Evolutionary conservation across 768 basidiomycete species (phyloP).

Genomic region (Tephrocybe sp.): DNA sequence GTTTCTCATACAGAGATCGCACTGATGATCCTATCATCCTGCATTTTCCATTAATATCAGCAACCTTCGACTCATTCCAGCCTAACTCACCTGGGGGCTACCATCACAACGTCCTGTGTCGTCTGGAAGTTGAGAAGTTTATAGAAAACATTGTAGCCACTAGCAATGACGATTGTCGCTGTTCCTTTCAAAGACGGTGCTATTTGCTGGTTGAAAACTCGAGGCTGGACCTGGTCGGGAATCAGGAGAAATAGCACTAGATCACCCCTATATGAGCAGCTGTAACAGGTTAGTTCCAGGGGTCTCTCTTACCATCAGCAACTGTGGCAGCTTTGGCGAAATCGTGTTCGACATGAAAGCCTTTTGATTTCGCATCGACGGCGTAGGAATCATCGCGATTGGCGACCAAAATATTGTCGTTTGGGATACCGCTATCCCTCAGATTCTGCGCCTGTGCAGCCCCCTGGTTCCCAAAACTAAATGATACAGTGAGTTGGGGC

Average conservation of each 20-base stretch:
- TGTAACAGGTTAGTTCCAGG: background rate
- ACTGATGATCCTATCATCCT: conserved; percentile 71
- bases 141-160: conserved; percentile 66
- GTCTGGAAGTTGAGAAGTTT: conserved; percentile 52
- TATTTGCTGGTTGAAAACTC: conserved; percentile 56
- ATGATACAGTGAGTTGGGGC: background rate
- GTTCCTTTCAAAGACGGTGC: conserved; percentile 46
- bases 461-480: conserved; percentile 63
- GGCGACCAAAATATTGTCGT: conserved; percentile 58
- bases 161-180: conserved; percentile 55
- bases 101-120: conserved; percentile 61
- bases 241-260: conserved; percentile 59
- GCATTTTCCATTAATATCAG: conserved; percentile 6
- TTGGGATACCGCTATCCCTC: conserved; percentile 59
- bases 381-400: conserved; percentile 59
- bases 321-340: conserved; percentile 52
- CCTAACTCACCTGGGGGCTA: conserved; percentile 50
- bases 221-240: conserved; percentile 63
- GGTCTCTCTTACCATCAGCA: conserved; percentile 46
- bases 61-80: background rate
- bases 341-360: conserved; percentile 55
- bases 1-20: conserved; percentile 56
- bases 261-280: background rate
- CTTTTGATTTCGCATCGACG: conserved; percentile 52
- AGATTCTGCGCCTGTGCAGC: conserved; percentile 66